Base-by-base conservation (phyloP, 2,329 filamentous ascomycete species). In the Bipolaris zeicola region DNA sequence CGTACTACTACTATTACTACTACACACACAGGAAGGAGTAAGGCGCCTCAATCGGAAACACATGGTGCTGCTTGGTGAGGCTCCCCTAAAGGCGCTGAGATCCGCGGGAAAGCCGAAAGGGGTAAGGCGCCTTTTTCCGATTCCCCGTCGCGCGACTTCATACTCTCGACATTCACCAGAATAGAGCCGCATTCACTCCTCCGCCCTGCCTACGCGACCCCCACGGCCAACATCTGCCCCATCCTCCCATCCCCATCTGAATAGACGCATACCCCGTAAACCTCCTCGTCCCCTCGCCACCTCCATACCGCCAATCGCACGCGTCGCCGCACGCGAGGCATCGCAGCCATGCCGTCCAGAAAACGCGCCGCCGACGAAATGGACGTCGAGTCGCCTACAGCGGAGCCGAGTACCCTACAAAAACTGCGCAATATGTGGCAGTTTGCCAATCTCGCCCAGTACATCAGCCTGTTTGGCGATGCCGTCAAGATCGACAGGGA, bases 361-460 rank as follows among this genome's bases (percentile, higher is more conserved):
- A 77, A 77, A 66, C 74, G 75, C 61, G 71, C 59, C 38, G 65
- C 81, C 70, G 82, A 82, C 67, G 83, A 85, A 71, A 80, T 81
- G 74, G 84, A 85, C 71, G 77, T 79, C 64, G 77, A 82, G 44
- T 74, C 80, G 59, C 76, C 78, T 59, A 62, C 74, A 69, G 70
- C 77, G 74, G 74, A 76, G 53, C 72, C 75, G 55, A 74, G 66
- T 56, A 70, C 65, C 67, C 81, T 96, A 26, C 80, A 86, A 56
- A 87, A 83, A 63, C 84, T 98, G 65, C 87, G 94, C 61, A 95
- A 91, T 73, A 92, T 91, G 83, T 98, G 94, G 93, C 90, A 97
- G 76, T 97, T 98, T 77, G 91, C 94, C 59, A 94, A 92, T 70
- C 80, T 98, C 6, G 92, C 89, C 79, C 94, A 99, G 78, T 99